phyloP scores from a whole-genome alignment of 179 eudicot species.

The Beta macrorhiza region DNA sequence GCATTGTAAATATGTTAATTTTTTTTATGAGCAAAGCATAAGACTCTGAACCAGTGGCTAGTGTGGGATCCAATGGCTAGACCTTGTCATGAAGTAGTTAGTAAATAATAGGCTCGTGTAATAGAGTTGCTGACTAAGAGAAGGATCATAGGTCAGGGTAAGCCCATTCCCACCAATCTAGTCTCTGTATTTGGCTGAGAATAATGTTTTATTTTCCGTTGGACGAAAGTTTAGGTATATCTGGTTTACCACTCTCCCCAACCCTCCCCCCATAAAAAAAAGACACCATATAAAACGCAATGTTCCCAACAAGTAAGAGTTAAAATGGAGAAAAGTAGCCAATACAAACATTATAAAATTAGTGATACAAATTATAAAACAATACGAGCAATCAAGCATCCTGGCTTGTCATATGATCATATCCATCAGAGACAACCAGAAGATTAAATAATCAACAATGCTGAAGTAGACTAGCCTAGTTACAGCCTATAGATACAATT shows the following conservation, averaged over 20 bases:
- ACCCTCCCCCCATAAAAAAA: background rate
- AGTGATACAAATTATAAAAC: background rate
- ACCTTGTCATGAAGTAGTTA: too few relatives aligned
- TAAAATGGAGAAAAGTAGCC: background rate
- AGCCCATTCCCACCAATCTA: background rate
- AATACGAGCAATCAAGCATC: background rate
- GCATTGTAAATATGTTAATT: too few relatives aligned
- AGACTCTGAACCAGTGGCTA: too few relatives aligned
- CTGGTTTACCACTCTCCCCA: background rate
- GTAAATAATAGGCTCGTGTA: too few relatives aligned
- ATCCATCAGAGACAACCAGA: background rate
- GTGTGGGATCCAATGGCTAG: too few relatives aligned
- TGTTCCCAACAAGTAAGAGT: background rate
- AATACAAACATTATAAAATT: background rate
- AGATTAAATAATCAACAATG: background rate
- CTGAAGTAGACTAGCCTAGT: background rate
- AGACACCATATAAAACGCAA: background rate
- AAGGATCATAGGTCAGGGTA: background rate
- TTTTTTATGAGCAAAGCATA: too few relatives aligned
- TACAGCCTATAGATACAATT: background rate
- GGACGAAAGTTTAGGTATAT: background rate
- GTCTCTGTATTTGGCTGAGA: background rate
- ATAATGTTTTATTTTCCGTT: background rate
- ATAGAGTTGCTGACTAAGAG: background rate
- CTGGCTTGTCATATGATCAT: background rate